Evolutionary conservation across 768 basidiomycete species (phyloP).

Genomic region (Termitomyces sp.): DNA sequence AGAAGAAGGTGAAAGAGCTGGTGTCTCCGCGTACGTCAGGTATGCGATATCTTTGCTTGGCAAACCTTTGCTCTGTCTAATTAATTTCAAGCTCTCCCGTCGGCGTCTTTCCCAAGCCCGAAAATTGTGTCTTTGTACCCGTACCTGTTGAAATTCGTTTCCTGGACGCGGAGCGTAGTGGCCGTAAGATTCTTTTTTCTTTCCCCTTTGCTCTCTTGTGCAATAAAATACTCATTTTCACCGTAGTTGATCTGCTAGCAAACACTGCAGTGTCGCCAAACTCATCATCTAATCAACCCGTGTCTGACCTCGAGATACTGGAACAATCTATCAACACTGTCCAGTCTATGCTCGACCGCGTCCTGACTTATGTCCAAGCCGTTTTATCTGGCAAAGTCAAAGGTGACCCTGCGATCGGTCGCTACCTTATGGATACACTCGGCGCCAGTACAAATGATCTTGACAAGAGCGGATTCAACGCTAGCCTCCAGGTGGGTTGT

Average conservation of each 20-base stretch:
- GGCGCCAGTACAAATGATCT: conserved; percentile 63
- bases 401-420: conserved; percentile 81
- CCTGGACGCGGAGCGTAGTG: conserved; percentile 79
- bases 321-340: conserved; percentile 70
- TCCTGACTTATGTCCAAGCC: conserved; percentile 76
- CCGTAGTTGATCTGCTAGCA: conserved; percentile 70
- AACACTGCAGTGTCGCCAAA: conserved; percentile 40
- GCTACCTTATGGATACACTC: conserved; percentile 87
- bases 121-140: conserved; percentile 93
- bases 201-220: neutral
- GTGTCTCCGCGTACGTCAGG: conserved; percentile 88
- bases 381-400: conserved; percentile 74
- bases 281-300: conserved; percentile 45
- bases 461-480: conserved; percentile 71
- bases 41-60: conserved; percentile 24
- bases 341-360: conserved; percentile 76
- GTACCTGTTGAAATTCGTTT: conserved; percentile 85
- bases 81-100: conserved; percentile 65
- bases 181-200: conserved; percentile 49
- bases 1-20: conserved; percentile 54
- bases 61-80: conserved; percentile 6
- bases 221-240: neutral
- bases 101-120: conserved; percentile 83
- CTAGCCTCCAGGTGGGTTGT: conserved; percentile 60
- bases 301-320: conserved; percentile 71